Base-by-base conservation (phyloP, 495 filamentous ascomycete genomes). In the Pseudoneurospora amorphoporcata region DNA sequence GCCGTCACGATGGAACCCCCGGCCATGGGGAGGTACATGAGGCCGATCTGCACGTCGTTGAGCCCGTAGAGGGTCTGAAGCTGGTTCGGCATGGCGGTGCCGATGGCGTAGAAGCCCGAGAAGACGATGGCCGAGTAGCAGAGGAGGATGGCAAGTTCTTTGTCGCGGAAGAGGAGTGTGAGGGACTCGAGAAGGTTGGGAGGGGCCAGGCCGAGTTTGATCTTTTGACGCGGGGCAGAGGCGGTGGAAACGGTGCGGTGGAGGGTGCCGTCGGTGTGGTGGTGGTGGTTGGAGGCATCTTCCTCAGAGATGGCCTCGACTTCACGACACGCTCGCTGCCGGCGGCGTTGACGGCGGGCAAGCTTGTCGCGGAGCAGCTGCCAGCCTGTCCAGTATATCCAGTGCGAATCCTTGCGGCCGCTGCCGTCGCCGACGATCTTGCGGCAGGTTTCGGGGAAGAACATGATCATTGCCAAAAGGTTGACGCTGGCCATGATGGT, bases 381-480 rank as follows among this genome's bases (percentile, higher is more conserved):
- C 73, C 76, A 82, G n/a, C 81, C 69, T 3, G 83, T 84, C 29
- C 76, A 77, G 74, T 86, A 84, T 6, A 79, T 74, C 12, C 53
- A 65, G 29, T 65, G 53, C 6, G 75, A 70, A 19, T 80, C 79
- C 5, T 86, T 83, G 0, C 82, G 83, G 32, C 87, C 80, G 3
- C 85, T 86, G 4, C 91, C 91, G 73, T 92, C 87, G 3, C 88
- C 90, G 2, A 94, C 91, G 37, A 94, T 85, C 17, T 81, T 83
- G 6, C 90, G 84, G 68, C 84, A 86, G 0, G 90, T 92, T 77
- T 91, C 90, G 2, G 89, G 89, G 41, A 88, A 83, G 71, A 84
- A 79, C 39, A 86, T 61, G 19, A 86, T 12, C 70, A 88, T 80
- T 0, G 83, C 29, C 4, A 82, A 53, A 3, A 86, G 77, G 41